These are phyloP conservation scores for Ustilago xerochloae DNA, from an alignment of 1,284 basidiomycete species.

Conservation along the genomic window DNA sequence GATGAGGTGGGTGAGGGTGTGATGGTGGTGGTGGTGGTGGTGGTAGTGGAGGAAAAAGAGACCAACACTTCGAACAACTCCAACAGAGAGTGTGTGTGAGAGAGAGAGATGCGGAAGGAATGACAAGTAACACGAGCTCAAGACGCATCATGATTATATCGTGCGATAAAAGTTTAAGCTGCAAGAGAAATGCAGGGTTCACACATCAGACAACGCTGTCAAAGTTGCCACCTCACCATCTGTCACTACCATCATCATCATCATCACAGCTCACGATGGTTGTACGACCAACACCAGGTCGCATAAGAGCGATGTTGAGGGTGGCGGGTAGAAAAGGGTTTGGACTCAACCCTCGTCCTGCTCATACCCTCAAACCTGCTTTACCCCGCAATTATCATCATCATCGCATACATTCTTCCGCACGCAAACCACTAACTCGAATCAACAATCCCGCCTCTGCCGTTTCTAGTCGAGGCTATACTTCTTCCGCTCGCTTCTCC, in stretches of 20 bases:
- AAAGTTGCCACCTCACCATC: neutral
- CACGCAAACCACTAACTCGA: neutral
- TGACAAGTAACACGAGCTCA: neutral
- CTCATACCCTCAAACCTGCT: neutral
- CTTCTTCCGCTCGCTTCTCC: no score
- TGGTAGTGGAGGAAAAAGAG: no score
- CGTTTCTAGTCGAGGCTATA: no score
- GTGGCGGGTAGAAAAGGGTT: neutral
- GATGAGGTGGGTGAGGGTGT: neutral
- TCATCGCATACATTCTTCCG: neutral
- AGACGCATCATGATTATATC: neutral
- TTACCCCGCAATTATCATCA: neutral
- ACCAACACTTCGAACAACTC: no score
- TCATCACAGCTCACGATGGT: conserved; percentile 2
- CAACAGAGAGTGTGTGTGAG: no score
- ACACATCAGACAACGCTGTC: no score
- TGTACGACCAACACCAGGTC: conserved; percentile 19
- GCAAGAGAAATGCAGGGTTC: neutral
- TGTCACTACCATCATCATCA: conserved; percentile 1
- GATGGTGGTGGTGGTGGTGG: neutral
- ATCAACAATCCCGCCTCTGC: neutral
- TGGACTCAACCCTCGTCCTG: conserved; percentile 5
- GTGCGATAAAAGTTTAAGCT: neutral
- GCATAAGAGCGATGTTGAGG: conserved; percentile 6
- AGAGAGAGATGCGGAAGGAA: neutral